Base-by-base conservation (phyloP, 1,284 basidiomycete genomes). In the Trichosporon faecale region DNA sequence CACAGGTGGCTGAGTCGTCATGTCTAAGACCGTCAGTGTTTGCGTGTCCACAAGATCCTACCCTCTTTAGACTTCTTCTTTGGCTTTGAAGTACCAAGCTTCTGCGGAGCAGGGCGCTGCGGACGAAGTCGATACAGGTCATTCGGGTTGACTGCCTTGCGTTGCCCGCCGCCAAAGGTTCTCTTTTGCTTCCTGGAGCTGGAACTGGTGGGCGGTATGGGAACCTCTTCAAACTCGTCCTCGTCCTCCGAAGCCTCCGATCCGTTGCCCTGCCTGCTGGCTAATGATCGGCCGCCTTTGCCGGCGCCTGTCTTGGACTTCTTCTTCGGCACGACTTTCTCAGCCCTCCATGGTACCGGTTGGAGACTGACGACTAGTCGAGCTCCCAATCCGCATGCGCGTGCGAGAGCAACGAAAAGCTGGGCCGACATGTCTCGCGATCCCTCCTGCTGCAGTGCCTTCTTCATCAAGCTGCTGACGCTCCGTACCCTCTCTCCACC, bases 281-380 rank as follows among this genome's bases (percentile, higher is more conserved):
- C 77, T 14, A 76, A 46, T 2, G 72, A 74, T 55, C 68, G 72
- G 21, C 75, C 78, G 18, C 76, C 75, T 21, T 71, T 69, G 6
- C 78, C 78, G 6, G 78, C 77, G 5, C 77, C 79, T 1, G 65
- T 57, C 60, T 73, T 64, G 3, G 35, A 72, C 68, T 79, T 79
- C 68, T 79, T 79, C 77, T 82, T 77, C 71, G 76, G 27, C 1
- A 71, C 75, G 55, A 71, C 77, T 76, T 81, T 85, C 71, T 80
- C 85, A 25, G 84, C 85, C 68, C 85, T 81, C 94, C 94, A 97
- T 2, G 92, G 92, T 14, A 98, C 89, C 67, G 92, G 91, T 82
- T 99, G 96, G 49, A 98, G 81, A 76, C 93, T 96, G 71, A 92
- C 90, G 16, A 98, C 91, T 49, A 99, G 86, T 29, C 97, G 87